phyloP scores from a whole-genome alignment of 2,329 filamentous ascomycete species.

The Aureobasidium sp. region DNA sequence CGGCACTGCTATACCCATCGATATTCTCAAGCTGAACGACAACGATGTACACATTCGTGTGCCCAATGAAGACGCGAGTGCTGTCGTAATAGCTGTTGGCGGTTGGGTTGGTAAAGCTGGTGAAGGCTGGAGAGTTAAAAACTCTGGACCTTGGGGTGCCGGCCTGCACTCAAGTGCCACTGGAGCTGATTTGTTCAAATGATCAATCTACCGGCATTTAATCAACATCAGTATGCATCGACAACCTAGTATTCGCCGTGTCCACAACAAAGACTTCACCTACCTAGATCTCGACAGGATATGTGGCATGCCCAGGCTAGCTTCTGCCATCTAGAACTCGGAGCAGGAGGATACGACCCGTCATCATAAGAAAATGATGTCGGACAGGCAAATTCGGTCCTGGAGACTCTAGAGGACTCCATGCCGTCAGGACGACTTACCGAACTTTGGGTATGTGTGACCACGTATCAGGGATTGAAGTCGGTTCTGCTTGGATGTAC shows the following conservation, averaged over 20 bases:
- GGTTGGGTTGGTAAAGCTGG: conserved; percentile 49
- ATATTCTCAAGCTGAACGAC: conserved; percentile 56
- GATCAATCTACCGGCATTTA: background rate
- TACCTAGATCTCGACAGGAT: no score
- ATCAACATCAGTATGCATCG: no score
- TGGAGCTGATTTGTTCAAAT: conserved; percentile 41
- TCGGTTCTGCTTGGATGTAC: no score
- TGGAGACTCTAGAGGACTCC: background rate
- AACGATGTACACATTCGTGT: conserved; percentile 57
- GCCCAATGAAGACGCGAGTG: conserved; percentile 50
- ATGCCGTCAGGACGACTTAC: background rate
- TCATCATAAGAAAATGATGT: background rate
- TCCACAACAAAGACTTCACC: background rate
- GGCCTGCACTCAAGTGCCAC: conserved; percentile 40
- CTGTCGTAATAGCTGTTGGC: conserved; percentile 56
- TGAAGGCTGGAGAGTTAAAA: conserved; percentile 42
- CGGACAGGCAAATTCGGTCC: background rate
- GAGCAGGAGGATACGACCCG: no score
- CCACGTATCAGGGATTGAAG: no score
- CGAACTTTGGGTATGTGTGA: background rate
- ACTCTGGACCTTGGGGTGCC: conserved; percentile 57
- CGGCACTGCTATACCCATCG: conserved; percentile 58
- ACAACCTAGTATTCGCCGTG: no score
- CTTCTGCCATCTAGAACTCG: no score
- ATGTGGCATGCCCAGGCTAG: no score